These are phyloP conservation scores for Flaveria floridana DNA, from an alignment of 140 eudicot species.

Conservation along the genomic window DNA sequence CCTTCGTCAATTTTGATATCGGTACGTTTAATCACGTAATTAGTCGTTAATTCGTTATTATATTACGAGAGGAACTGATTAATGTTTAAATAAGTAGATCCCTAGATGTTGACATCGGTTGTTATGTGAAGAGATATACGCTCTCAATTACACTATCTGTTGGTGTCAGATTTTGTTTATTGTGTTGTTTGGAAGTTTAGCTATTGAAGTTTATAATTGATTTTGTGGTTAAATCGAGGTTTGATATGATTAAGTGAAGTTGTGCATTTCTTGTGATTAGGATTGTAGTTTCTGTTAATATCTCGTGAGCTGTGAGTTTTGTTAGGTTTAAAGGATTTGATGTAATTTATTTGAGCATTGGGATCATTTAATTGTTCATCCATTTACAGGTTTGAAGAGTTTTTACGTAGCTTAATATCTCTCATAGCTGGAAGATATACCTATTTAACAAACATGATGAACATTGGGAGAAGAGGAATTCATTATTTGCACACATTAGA, in stretches of 20 bases:
- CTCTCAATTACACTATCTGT: no score
- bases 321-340: not conserved
- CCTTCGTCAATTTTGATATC: not conserved
- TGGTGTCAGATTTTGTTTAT: not conserved
- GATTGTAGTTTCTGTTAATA: not conserved
- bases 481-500: constrained; percentile 61
- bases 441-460: constrained; percentile 45
- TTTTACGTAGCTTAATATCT: constrained; percentile 3
- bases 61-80: not conserved
- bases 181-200: not conserved
- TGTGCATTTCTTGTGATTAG: not conserved
- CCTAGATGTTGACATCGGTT: constrained; percentile 4
- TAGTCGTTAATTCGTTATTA: no score
- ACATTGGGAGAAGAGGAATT: constrained; percentile 58
- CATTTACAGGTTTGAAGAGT: not conserved
- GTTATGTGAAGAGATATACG: not conserved
- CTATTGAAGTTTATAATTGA: not conserved
- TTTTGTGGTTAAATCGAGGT: not conserved
- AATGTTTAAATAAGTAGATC: constrained; percentile 19
- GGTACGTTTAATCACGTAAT: not conserved
- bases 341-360: not conserved
- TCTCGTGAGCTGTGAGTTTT: not conserved
- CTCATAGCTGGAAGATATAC: constrained; percentile 25
- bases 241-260: constrained; percentile 11
- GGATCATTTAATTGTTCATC: not conserved